These are phyloP conservation scores for Zymoseptoria pseudotritici DNA, from an alignment of 2,329 filamentous ascomycete genomes.

Conservation along the genomic window DNA sequence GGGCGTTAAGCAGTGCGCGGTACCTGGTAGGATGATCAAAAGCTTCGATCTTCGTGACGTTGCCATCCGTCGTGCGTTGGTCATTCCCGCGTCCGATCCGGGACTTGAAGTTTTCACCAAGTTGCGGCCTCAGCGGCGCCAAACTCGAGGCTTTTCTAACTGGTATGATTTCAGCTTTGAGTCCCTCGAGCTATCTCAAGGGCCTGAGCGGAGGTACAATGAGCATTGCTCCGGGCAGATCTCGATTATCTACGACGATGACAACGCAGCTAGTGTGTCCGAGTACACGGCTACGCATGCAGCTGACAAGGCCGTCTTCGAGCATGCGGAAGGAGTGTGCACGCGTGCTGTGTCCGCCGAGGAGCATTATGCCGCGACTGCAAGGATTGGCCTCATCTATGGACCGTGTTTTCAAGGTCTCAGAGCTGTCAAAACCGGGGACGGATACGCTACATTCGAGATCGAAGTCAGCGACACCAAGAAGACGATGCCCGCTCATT, in stretches of 20 bases:
- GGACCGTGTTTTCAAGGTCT: not conserved
- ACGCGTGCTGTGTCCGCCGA: not conserved
- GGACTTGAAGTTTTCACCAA: slow-evolving; percentile 6
- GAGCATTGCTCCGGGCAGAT: not conserved
- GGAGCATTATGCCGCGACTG: not conserved
- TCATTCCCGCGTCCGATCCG: slow-evolving; percentile 3
- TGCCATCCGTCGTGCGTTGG: slow-evolving; percentile 3
- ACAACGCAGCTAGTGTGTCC: not conserved
- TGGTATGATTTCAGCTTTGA: not conserved
- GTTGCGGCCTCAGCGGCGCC: not conserved
- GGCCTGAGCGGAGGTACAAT: not conserved
- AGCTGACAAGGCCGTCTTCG: not conserved
- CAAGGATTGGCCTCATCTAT: not conserved
- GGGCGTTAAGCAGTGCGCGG: slow-evolving; percentile 7
- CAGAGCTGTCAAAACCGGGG: not conserved
- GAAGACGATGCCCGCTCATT: slow-evolving; percentile 45
- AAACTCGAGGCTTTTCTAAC: not conserved
- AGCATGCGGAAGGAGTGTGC: not conserved
- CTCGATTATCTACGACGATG: not conserved
- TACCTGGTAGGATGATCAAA: not conserved
- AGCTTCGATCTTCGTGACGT: slow-evolving; percentile 17
- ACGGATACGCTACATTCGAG: not conserved
- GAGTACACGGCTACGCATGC: not conserved
- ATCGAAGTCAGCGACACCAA: slow-evolving; percentile 31
- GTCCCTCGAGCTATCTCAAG: not conserved